Base-by-base conservation (phyloP, 2,329 filamentous ascomycete species). In the Fusarium continuum region DNA sequence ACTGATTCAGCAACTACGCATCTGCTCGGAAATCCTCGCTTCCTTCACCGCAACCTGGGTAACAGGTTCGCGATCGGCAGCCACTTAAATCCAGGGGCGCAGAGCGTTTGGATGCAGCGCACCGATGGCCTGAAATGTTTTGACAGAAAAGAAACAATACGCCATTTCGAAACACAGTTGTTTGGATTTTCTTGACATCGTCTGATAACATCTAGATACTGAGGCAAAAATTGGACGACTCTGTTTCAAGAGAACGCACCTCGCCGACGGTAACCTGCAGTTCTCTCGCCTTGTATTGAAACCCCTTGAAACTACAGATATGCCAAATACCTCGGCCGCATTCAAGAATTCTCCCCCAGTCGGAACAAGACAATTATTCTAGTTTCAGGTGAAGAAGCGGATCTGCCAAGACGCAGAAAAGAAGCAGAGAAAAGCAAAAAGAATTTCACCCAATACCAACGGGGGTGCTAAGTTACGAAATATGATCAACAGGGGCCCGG, bases 361-460 rank as follows among this genome's bases (percentile, higher is more conserved):
- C 44, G 56, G 62, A 65, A 43, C 22, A 50, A 41, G 35, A 28
- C 22, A 31, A 23, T 44, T 41, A 36, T 56, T 20, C 46, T 9
- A 20, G 62, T 66, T 65, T 65, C 62, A 66, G 62, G 62, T 65
- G 62, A 35, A 23, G 35, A 43, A 36, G 47, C 25, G 51, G 47
- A 39, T 32, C 34, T 39, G 50, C 32, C 40, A 46, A 46, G 47
- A 38, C 6, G 26, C 44, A 39, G 11, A 17, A 47, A 35, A 23
- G 13, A 3, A 22, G 26, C 13, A n/a, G n/a, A n/a, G n/a, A n/a
- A n/a, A n/a, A n/a, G n/a, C n/a, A n/a, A n/a, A n/a, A n/a, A n/a
- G n/a, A n/a, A n/a, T n/a, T n/a, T n/a, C n/a, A n/a, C n/a, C n/a
- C n/a, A n/a, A n/a, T n/a, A n/a, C n/a, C n/a, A n/a, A n/a, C n/a